A percentile compares a stretch with the other conserved stretches of the same genome.
phyloP scores from a whole-genome alignment of 2,329 filamentous ascomycete species.

The Onygenales sp. region DNA sequence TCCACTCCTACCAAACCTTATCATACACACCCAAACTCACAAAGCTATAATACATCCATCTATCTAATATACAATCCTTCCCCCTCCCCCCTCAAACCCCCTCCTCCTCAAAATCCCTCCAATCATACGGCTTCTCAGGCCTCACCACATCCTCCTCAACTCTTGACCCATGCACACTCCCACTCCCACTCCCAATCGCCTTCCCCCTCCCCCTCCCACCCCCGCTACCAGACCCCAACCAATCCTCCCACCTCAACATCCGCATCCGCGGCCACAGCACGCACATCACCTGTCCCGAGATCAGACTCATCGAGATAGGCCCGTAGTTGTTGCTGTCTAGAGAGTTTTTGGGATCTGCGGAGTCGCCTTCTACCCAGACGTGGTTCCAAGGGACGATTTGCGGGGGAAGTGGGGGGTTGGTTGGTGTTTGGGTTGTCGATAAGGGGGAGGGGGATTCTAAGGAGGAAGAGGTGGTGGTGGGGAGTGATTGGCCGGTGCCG shows the following conservation, averaged over 20 bases:
- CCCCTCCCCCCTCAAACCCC: neutral
- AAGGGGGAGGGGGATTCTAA: slow-evolving; percentile 43
- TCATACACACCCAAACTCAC: neutral
- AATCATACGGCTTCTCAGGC: slow-evolving; percentile 1
- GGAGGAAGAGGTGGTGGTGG: no score
- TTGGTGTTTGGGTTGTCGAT: neutral
- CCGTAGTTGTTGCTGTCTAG: slow-evolving; percentile 87
- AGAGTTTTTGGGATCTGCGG: slow-evolving; percentile 52
- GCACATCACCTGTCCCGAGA: slow-evolving; percentile 65
- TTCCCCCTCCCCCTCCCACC: slow-evolving; percentile 15
- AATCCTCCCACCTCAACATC: slow-evolving; percentile 27
- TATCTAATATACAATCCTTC: neutral
- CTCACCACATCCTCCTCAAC: slow-evolving; percentile 11
- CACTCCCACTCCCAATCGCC: slow-evolving; percentile 23
- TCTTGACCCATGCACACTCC: slow-evolving; percentile 5
- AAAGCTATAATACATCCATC: neutral
- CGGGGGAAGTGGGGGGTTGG: slow-evolving; percentile 22
- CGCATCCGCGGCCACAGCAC: slow-evolving; percentile 55
- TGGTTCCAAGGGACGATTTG: slow-evolving; percentile 67
- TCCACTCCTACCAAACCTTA: no score
- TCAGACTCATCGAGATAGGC: slow-evolving; percentile 64
- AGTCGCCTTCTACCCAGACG: slow-evolving; percentile 93
- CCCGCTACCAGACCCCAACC: slow-evolving; percentile 23
- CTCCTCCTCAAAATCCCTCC: neutral
- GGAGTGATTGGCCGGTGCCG: neutral